Conservation (phyloP, 1,284 basidiomycete genomes). For the Boletus putidus region DNA sequence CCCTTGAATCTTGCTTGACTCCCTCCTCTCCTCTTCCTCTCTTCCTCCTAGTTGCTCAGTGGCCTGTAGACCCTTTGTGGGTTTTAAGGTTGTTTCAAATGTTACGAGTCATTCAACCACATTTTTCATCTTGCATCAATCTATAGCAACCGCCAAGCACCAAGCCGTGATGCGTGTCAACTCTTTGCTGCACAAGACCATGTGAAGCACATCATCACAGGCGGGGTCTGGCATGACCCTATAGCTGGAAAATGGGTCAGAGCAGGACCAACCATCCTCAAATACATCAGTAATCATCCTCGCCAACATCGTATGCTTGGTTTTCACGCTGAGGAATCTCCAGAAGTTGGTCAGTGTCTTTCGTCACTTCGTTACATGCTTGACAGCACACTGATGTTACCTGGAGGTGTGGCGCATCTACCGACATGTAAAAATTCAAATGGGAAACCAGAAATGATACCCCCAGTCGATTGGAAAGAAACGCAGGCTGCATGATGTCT, state of each 20-base stretch:
- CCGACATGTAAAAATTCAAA: too few species aligned
- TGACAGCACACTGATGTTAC: too few species aligned
- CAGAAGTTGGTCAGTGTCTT: background rate
- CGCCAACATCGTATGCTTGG: background rate
- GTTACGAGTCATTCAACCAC: conserved; percentile 18
- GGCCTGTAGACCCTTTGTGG: too few species aligned
- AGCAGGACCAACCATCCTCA: background rate
- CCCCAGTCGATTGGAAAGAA: too few species aligned
- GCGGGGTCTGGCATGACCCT: conserved; percentile 7
- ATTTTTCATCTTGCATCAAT: background rate
- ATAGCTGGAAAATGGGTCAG: background rate
- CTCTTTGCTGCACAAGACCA: conserved; percentile 8
- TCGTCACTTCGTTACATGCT: too few species aligned
- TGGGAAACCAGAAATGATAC: too few species aligned
- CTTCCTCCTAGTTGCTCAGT: too few species aligned
- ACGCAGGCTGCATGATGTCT: too few species aligned
- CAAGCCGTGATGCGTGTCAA: conserved; percentile 10
- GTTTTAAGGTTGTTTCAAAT: too few species aligned
- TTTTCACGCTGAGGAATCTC: background rate
- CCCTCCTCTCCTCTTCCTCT: too few species aligned
- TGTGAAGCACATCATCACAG: conserved; percentile 10
- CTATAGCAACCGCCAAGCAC: conserved; percentile 13
- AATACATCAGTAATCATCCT: background rate
- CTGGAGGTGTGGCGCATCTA: too few species aligned
- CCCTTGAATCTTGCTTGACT: too few species aligned